A percentile compares a stretch with the other conserved stretches of the same genome.
These are phyloP conservation scores for Paecilomyces sp. DNA, from an alignment of 2,329 filamentous ascomycete species.

Conservation along the genomic window DNA sequence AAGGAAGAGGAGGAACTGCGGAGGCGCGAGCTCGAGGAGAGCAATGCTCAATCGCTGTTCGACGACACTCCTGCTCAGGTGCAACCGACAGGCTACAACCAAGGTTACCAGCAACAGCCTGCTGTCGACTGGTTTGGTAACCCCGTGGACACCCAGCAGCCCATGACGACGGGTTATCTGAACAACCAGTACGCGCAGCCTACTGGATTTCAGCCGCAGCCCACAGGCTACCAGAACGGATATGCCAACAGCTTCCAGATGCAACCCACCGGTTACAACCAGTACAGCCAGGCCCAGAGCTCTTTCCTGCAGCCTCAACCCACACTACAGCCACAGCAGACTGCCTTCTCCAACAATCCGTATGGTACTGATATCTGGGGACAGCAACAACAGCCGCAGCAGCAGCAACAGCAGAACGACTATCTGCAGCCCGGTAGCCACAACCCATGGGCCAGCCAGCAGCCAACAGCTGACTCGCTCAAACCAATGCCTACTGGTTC, in stretches of 20 bases:
- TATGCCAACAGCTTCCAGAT: constrained; percentile 62
- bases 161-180: constrained; percentile 61
- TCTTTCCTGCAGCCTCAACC: constrained; percentile 44
- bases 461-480: constrained; percentile 52
- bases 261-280: constrained; percentile 65
- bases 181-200: constrained; percentile 68
- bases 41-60: constrained; percentile 80
- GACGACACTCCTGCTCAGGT: constrained; percentile 67
- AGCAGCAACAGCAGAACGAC: constrained; percentile 47
- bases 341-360: constrained; percentile 52
- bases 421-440: constrained; percentile 73
- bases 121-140: constrained; percentile 98
- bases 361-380: constrained; percentile 47
- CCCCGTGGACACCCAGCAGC: constrained; percentile 70
- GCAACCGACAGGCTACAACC: constrained; percentile 84
- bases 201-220: constrained; percentile 60
- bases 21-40: constrained; percentile 77
- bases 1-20: constrained; percentile 84
- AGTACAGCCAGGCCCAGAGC: constrained; percentile 32
- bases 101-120: constrained; percentile 94
- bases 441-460: constrained; percentile 78
- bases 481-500: constrained; percentile 86
- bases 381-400: constrained; percentile 38
- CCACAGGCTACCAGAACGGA: constrained; percentile 62
- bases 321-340: constrained; percentile 52